These are phyloP conservation scores for Alternaria panax DNA, from an alignment of 2,329 filamentous ascomycete species.

Conservation along the genomic window DNA sequence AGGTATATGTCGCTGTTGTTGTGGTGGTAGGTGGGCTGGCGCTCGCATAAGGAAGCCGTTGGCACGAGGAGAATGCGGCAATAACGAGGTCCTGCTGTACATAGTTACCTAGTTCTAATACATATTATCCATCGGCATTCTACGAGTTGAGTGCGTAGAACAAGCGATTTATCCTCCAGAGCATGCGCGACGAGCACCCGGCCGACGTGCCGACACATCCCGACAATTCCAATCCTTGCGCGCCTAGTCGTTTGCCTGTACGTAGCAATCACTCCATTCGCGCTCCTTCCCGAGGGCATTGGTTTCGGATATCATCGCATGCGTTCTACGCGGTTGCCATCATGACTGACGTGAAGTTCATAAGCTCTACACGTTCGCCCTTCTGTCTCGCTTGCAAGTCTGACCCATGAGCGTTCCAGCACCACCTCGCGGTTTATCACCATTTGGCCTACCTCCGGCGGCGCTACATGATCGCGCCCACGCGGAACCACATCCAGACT, in stretches of 20 bases:
- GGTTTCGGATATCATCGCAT: not conserved
- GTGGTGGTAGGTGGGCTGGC: conserved; percentile 14
- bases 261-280: not conserved
- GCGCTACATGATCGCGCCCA: conserved; percentile 16
- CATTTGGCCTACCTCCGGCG: conserved; percentile 19
- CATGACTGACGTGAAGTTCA: not conserved
- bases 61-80: not conserved
- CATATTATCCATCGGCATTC: accelerated
- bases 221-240: not conserved
- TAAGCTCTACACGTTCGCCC: not conserved
- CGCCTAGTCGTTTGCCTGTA: not conserved
- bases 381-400: not conserved
- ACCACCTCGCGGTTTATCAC: conserved; percentile 11
- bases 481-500: conserved; percentile 25
- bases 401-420: conserved; percentile 17
- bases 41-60: not conserved
- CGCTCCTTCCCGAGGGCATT: not conserved
- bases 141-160: accelerated
- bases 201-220: not conserved
- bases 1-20: conserved; percentile 16
- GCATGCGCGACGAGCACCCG: not conserved
- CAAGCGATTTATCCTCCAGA: not conserved
- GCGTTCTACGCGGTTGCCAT: not conserved
- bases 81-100: not conserved
- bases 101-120: not conserved